Conservation (phyloP, 2,329 filamentous ascomycete species). For the Sphaerulina musiva region DNA sequence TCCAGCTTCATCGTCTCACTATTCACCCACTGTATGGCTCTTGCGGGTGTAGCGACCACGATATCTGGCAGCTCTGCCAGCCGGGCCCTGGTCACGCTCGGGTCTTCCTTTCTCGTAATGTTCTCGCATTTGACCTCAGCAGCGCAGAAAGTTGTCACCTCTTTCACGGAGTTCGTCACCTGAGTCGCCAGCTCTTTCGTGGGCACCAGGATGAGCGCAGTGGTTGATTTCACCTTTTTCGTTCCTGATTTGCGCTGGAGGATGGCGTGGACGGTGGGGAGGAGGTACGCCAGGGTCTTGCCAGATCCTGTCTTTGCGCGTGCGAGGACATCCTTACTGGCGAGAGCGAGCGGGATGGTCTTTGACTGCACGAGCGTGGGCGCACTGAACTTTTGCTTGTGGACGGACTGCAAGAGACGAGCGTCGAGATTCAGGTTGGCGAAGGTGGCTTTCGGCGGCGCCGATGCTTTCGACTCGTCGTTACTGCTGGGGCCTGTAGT, state of each 20-base stretch:
- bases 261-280: conserved; percentile 81
- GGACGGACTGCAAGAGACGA: conserved; percentile 77
- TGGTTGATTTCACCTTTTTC: conserved; percentile 47
- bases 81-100: conserved; percentile 79
- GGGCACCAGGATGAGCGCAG: conserved; percentile 84
- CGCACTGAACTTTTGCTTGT: conserved; percentile 72
- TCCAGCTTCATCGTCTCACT: conserved; percentile 63
- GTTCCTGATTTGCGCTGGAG: conserved; percentile 65
- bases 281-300: conserved; percentile 92
- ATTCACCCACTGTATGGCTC: conserved; percentile 71
- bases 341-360: conserved; percentile 79
- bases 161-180: conserved; percentile 70
- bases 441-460: conserved; percentile 50
- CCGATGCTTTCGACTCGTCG: conserved; percentile 2
- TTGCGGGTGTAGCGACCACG: conserved; percentile 83
- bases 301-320: conserved; percentile 93
- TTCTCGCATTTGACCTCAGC: conserved; percentile 79
- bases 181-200: conserved; percentile 92
- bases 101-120: conserved; percentile 81
- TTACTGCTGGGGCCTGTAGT: neutral
- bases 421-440: conserved; percentile 73
- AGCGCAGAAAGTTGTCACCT: conserved; percentile 73
- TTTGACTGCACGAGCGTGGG: conserved; percentile 85
- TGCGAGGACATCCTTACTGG: conserved; percentile 83
- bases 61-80: conserved; percentile 82